phyloP scores from a whole-genome alignment of 2,329 filamentous ascomycete genomes.

The Cytospora mali region DNA sequence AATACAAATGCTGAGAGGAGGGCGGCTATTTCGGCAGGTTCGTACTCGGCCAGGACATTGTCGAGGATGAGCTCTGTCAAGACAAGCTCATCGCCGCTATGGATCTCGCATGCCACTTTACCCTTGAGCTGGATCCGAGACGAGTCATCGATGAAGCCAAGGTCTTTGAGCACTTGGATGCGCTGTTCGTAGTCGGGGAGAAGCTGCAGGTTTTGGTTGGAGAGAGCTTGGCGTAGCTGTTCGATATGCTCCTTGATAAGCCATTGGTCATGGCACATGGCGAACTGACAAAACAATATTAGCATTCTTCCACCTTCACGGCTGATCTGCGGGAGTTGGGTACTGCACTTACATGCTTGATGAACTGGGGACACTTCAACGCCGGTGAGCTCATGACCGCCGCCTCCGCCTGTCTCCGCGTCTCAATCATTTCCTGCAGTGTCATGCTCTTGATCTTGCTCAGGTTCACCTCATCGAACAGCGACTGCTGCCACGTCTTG shows the following conservation, averaged over 20 bases:
- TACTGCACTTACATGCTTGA: constrained; percentile 76
- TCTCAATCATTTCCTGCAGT: constrained; percentile 76
- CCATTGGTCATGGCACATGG: constrained; percentile 97
- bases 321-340: background rate
- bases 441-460: constrained; percentile 79
- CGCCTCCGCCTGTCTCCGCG: constrained; percentile 65
- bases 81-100: constrained; percentile 94
- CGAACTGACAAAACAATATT: constrained; percentile 68
- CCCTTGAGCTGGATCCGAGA: constrained; percentile 93
- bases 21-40: constrained; percentile 94
- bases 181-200: constrained; percentile 97
- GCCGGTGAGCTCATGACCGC: constrained; percentile 67
- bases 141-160: constrained; percentile 87
- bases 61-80: constrained; percentile 95
- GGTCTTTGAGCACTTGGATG: constrained; percentile 85
- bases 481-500: constrained; percentile 70
- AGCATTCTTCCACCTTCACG: background rate
- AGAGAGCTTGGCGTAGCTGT: constrained; percentile 84
- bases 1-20: constrained; percentile 94
- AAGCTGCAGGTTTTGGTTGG: constrained; percentile 93
- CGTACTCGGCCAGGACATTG: constrained; percentile 93
- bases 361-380: constrained; percentile 72
- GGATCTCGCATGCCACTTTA: constrained; percentile 97
- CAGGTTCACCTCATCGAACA: constrained; percentile 86
- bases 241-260: constrained; percentile 92